Base-by-base conservation (phyloP, 495 filamentous ascomycete species). In the Penicillium egyptiacum region DNA sequence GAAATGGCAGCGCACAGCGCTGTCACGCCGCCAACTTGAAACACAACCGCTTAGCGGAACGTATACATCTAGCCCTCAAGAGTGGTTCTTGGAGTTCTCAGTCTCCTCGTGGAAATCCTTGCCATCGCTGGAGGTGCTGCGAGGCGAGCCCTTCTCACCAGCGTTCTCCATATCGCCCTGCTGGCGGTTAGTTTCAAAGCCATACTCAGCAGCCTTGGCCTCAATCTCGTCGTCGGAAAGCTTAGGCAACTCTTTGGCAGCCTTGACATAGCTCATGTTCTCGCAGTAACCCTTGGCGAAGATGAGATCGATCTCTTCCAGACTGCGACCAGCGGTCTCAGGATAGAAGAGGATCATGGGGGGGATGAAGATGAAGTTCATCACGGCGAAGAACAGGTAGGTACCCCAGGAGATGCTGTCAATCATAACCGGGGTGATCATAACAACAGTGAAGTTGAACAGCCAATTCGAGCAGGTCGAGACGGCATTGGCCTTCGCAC, bases 271-370 rank as follows among this genome's bases (percentile, higher is more conserved):
- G 48, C 80, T 83, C 6, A 89, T 91, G 4, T 88, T 85, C 71
- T 93, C 90, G 25, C 74, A 69, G 62, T 83, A 83, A 4, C 88
- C 89, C 78, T 93, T 92, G 61, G 88, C 86, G 57, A 91, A 90
- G 69, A 89, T 87, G 51, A 91, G 77, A 67, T 92, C 90, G 53
- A 91, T 90, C 64, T 91, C 88, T 64, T 92, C 89, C 19, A 92
- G 78, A 40, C 81, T 86, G 50, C 88, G 84, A 37, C 77, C 71
- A 10, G 82, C 81, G 1, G 87, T 90, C 74, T 90, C 88, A 6
- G 88, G 88, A 68, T 89, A 90, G 74, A 87, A 88, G 73, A 90
- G 83, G 71, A 81, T 90, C 71, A 92, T 87, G 57, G 87, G 65
- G 1, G 89, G 88, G 17, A 92, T 68, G 78, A 91, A 90, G 60